These are phyloP conservation scores for Ceratocystis cacaofunesta DNA, from an alignment of 2,329 filamentous ascomycete genomes.

Conservation along the genomic window DNA sequence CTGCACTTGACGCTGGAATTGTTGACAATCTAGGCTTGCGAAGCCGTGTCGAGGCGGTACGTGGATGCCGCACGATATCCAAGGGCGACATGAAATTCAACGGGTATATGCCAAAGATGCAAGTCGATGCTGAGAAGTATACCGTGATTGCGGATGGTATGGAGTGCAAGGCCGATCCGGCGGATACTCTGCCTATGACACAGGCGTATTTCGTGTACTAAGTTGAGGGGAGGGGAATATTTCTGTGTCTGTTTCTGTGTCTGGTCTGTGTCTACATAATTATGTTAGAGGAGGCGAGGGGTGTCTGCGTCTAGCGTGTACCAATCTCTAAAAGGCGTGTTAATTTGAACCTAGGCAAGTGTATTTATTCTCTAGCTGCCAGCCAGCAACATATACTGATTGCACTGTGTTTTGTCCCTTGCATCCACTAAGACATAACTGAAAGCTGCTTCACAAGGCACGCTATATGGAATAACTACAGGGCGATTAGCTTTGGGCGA, in stretches of 20 bases:
- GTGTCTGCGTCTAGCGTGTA: neutral
- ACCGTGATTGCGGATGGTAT: conserved; percentile 70
- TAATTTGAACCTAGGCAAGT: neutral
- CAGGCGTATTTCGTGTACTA: conserved; percentile 67
- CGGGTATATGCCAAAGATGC: conserved; percentile 69
- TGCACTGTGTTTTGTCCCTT: neutral
- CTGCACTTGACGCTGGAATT: conserved; percentile 50
- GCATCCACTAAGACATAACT: neutral
- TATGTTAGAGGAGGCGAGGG: neutral
- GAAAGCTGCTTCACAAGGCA: neutral
- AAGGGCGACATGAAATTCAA: conserved; percentile 91
- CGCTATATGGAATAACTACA: too few species aligned
- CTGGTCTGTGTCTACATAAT: neutral
- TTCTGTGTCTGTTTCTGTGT: neutral
- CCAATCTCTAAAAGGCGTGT: neutral
- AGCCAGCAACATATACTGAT: neutral
- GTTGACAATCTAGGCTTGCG: conserved; percentile 58
- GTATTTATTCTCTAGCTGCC: neutral
- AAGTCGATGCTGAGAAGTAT: conserved; percentile 83
- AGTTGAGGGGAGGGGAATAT: neutral
- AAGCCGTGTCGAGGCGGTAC: conserved; percentile 69
- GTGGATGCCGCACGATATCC: conserved; percentile 55
- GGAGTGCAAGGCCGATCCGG: conserved; percentile 58
- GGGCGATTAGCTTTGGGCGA: too few species aligned
- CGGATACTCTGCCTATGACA: conserved; percentile 54